phyloP scores from a whole-genome alignment of 2,329 filamentous ascomycete species.

The Xylariaceae sp. region DNA sequence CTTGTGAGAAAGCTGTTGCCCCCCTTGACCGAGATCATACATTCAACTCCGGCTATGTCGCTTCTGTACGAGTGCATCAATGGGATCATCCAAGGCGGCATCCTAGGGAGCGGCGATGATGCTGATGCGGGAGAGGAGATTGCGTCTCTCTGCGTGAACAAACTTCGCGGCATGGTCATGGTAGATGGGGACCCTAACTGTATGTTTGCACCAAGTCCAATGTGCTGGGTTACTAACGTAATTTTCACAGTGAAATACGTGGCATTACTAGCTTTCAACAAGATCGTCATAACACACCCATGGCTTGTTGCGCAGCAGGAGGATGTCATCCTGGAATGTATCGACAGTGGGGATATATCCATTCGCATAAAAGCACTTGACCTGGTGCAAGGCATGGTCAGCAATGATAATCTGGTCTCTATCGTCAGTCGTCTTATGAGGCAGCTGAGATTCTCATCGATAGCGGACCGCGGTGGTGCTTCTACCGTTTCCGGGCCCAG shows the following conservation, averaged over 20 bases:
- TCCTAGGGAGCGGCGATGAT: slow-evolving; percentile 75
- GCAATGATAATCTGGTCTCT: slow-evolving; percentile 70
- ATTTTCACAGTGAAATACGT: slow-evolving; percentile 78
- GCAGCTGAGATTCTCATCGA: slow-evolving; percentile 66
- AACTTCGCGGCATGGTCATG: slow-evolving; percentile 88
- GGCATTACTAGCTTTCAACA: slow-evolving; percentile 88
- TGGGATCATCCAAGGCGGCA: slow-evolving; percentile 94
- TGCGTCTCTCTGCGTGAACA: slow-evolving; percentile 83
- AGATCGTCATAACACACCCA: slow-evolving; percentile 83
- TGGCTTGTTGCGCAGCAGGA: slow-evolving; percentile 85
- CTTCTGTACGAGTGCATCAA: slow-evolving; percentile 97
- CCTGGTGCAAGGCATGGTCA: slow-evolving; percentile 89
- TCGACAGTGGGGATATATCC: slow-evolving; percentile 92
- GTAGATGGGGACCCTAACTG: slow-evolving; percentile 88
- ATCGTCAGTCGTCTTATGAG: slow-evolving; percentile 83
- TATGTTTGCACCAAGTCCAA: slow-evolving; percentile 38
- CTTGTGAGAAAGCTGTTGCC: slow-evolving; percentile 86
- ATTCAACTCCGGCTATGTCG: slow-evolving; percentile 96
- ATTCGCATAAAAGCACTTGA: slow-evolving; percentile 91
- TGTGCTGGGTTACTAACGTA: slow-evolving; percentile 11
- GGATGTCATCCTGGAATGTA: slow-evolving; percentile 92
- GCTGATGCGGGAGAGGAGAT: slow-evolving; percentile 82
- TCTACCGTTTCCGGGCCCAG: slow-evolving; percentile 38
- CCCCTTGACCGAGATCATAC: slow-evolving; percentile 85
- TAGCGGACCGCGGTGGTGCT: slow-evolving; percentile 37